Percentiles rank a stretch among this genome's conserved stretches.
Conservation (phyloP, 116 monocot genomes). For the Zostera marina region DNA sequence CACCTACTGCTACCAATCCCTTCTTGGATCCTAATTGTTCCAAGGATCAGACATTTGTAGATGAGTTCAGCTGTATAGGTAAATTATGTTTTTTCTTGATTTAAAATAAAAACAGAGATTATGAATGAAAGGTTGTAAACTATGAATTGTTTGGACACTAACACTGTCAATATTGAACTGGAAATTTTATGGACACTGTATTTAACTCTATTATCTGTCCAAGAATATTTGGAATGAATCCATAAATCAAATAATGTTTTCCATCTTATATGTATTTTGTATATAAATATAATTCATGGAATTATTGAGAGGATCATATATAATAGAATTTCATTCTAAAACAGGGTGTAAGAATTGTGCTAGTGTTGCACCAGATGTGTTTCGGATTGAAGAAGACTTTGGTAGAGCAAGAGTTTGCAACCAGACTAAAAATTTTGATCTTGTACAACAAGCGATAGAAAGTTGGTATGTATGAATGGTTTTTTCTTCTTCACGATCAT, state of each 20-base stretch:
- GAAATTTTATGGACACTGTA: too few relatives aligned
- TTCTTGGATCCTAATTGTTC: slow-evolving; percentile 60
- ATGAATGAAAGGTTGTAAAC: too few relatives aligned
- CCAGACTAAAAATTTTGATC: slow-evolving; percentile 50
- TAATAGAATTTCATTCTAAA: not conserved
- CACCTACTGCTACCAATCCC: slow-evolving; percentile 69
- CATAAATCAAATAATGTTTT: too few relatives aligned
- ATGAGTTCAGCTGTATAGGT: slow-evolving; percentile 98
- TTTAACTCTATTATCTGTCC: too few relatives aligned
- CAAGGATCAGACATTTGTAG: slow-evolving; percentile 84
- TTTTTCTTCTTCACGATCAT: not conserved
- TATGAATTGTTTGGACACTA: too few relatives aligned
- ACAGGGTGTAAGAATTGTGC: slow-evolving; percentile 98
- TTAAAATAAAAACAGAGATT: too few relatives aligned
- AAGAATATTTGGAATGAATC: too few relatives aligned
- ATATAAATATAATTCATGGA: too few relatives aligned
- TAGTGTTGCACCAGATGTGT: slow-evolving; percentile 53
- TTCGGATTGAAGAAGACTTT: slow-evolving; percentile 84
- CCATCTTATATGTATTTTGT: too few relatives aligned
- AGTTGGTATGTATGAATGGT: slow-evolving; percentile 41
- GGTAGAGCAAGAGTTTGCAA: slow-evolving; percentile 76
- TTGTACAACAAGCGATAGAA: slow-evolving; percentile 74
- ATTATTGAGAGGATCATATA: too few relatives aligned
- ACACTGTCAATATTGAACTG: too few relatives aligned
- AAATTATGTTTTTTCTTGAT: not conserved